Base-by-base conservation (phyloP, 805 yeast genomes). In the Starmerella davenportii region DNA sequence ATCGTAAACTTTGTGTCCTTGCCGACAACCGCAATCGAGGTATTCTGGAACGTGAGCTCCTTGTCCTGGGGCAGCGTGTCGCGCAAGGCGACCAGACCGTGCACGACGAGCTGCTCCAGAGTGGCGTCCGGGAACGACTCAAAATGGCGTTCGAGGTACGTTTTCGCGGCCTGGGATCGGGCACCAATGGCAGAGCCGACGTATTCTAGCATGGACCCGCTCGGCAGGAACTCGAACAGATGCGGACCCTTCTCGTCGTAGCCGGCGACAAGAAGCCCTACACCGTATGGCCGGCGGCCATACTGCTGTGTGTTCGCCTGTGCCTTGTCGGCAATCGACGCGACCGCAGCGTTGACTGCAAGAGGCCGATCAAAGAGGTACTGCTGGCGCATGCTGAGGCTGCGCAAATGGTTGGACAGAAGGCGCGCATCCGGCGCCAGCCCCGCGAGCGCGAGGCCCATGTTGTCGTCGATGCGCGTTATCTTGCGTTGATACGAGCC, bases 371-470 rank as follows among this genome's bases (percentile, higher is more conserved):
- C 76, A 60, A 71, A 90, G 21, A 85, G 74, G 68, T 87, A 68
- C 52, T 72, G 79, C 25, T 87, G 78, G 46, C 76, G 71, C 76
- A 87, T 77, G 37, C 95, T 92, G 53, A 85, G 90, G 51, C 81
- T 84, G 57, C 96, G 74, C 51, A 90, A 65, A 59, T 66, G 85
- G 56, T 82, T 90, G 36, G 93, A 76, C 50, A 90, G 67, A 29
- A 90, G 93, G 49, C 99, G 70, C 19, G 96, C 98, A 57, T 90
- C 99, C 15, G 99, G 96, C 1, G 96, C 95, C 52, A 90, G 71
- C 8, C 99, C 99, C 1, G 99, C 95, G 40, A 90, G 68, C 1
- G 95, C 95, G 47, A 90, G 69, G 25, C 96, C 99, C 69, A 90
- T 62, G 57, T 90, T 96, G 44, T 76, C 78, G 57, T 90, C 99